Percentiles rank a stretch among this genome's conserved stretches.
Conservation (phyloP, 768 basidiomycete species). For the Russula lepida region DNA sequence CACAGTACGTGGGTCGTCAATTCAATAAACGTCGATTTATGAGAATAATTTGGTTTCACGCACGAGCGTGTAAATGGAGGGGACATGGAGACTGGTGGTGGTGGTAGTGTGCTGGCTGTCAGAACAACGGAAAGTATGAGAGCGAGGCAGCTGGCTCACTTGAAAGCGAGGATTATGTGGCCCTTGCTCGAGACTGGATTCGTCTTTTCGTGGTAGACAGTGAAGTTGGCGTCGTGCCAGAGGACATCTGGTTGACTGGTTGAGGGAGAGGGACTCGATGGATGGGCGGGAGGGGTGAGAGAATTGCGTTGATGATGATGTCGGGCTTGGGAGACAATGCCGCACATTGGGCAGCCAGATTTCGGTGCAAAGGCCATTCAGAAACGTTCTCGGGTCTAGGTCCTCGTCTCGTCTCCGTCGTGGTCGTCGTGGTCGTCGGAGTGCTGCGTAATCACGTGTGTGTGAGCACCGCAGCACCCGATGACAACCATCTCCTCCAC, state of each 20-base stretch:
- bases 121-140: slow-evolving; percentile 5
- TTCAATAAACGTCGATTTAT: neutral
- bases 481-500: slow-evolving; percentile 23
- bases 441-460: neutral
- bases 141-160: slow-evolving; percentile 41
- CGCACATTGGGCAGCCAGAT: slow-evolving; percentile 68
- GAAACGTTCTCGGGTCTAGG: neutral
- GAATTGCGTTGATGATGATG: slow-evolving; percentile 33
- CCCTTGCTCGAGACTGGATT: slow-evolving; percentile 67
- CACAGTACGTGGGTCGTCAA: slow-evolving; percentile 12
- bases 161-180: slow-evolving; percentile 68
- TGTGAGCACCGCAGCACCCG: too few relatives aligned
- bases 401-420: neutral
- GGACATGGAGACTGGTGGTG: slow-evolving; percentile 61
- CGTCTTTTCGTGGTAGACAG: slow-evolving; percentile 59
- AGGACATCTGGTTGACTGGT: slow-evolving; percentile 49
- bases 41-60: slow-evolving; percentile 25
- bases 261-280: slow-evolving; percentile 33
- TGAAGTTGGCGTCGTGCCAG: slow-evolving; percentile 73
- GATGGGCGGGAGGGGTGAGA: slow-evolving; percentile 36
- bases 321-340: slow-evolving; percentile 53
- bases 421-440: neutral
- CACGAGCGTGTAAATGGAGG: slow-evolving; percentile 67
- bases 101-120: slow-evolving; percentile 31
- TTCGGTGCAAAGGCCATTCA: slow-evolving; percentile 52